Base-by-base conservation (phyloP, 139 green algal genomes). In the Chlorella sp. region DNA sequence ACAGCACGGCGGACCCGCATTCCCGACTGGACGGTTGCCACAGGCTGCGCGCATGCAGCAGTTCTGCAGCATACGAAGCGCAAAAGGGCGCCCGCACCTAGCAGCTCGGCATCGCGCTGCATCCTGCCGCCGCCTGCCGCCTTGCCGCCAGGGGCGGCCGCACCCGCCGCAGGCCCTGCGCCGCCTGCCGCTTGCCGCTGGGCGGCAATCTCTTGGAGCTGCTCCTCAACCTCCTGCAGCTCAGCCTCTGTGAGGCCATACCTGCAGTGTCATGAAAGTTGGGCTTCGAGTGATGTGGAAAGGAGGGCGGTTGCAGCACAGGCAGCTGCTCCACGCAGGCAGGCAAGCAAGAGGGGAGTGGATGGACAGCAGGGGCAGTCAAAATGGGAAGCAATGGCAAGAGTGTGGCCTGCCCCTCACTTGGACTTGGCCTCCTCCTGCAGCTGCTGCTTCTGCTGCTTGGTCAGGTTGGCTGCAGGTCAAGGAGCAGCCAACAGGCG, bases 191-290 rank as follows among this genome's bases (percentile, higher is more conserved):
- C 47, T 64, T 74, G 78, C 74, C 87, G 60, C 39, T 70, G 30
- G 0, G 67, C 84, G 17, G 74, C 72, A 36, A 94, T 17, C 63
- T 92, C 88, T 55, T 92, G 88, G 25, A 93, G 47, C 79, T 90
- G 76, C 63, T 83, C 83, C 57, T 93, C 91, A 20, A 90, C 91
- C 65, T 93, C 88, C 23, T 76, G 64, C 21, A 92, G 73, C 74
- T 95, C 89, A n/a, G 91, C 87, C 9, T 44, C 21, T 0, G 87
- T 89, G 32, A 97, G 82, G 1, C 90, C 90, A 73, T 96, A 97
- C 82, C 88, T 95, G 82, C 28, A 70, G 9, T 51, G 44, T 6
- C 7, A 9, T 51, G 7, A 51, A 51, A 9, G 44, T 16, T 16
- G 44, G 6, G 44, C 9, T 51, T 51, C 9, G 44, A 51, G 44